Base-by-base conservation (phyloP, 2,329 filamentous ascomycete species). In the Ophiocordyceps camponoti-saundersi region DNA sequence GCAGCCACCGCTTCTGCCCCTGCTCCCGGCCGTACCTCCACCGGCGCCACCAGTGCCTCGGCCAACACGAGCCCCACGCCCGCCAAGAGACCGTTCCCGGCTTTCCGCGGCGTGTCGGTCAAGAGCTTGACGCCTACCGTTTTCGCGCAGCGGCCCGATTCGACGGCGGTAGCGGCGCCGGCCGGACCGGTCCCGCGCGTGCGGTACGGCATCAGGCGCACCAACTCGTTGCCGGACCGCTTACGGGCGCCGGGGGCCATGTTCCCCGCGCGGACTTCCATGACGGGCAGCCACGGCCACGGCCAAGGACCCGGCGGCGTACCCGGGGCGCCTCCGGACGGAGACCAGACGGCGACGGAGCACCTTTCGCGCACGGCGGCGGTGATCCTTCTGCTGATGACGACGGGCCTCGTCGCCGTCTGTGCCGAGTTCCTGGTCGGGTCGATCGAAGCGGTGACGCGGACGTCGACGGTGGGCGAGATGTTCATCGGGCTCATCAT, bases 81-180 rank as follows among this genome's bases (percentile, higher is more conserved):
- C 29, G 42, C 50, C 6, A 53, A 44, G 44, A 66, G 69, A 45
- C 68, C 74, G 1, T 77, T 82, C 57, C 70, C 69, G 15, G 64
- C 61, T 50, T 58, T 82, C 15, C 75, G 79, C 43, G 70, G 68
- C 44, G 67, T 85, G 44, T 80, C 76, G 1, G 70, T 83, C 46
- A 84, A 79, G 56, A 77, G 79, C 44, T 68, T 89, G 4, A 77
- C 83, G 0, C 82, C 83, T 45, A 78, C 79, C 12, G 82, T 88
- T 48, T 88, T 89, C 53, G 68, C 67, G 0, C 70, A 73, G 49
- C 64, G 67, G 6, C 57, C 62, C 2, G 62, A 65, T 18, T 18
- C 51, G 4, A 21, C 36, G 2, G 49, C 53, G 4, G 52, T 48
- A 1, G 23, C 53, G 2, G 53, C 60, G 13, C 55, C 66, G 3